Base-by-base conservation (phyloP, 345 rosid genomes). In the Sisymbrium irio region DNA sequence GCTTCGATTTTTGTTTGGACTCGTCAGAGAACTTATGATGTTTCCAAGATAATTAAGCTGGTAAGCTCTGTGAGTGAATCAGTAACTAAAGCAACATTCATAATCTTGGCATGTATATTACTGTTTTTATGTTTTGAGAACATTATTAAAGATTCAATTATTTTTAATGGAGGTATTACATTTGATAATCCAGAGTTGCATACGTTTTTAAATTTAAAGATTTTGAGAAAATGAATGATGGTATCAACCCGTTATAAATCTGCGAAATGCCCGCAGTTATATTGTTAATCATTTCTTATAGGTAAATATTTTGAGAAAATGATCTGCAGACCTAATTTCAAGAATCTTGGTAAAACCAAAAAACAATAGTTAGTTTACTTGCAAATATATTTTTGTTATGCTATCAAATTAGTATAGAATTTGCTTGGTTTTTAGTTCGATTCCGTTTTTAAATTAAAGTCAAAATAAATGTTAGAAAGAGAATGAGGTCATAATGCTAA, bases 401-500 rank as follows among this genome's bases (percentile, higher is more conserved):
- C 10, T 13, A 58, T 37, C 0, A 50, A 74, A 56, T 8, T 27
- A 71, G 37, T 62, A 62, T 5, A 50, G 11, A 0, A 55, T 42
- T 10, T 4, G 46, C n/a, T 55, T 50, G 33, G 72, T 42, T 9
- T 25, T 12, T 36, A 51, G 15, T 39, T 75, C 1, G 30, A 67
- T 60, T 60, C 30, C 30, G 47, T 19, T 13, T 75, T 40, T 67
- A 74, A 75, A 72, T 82, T 71, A 72, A 67, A 75, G 62, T 10
- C 12, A 55, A 70, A 69, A 32, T 1, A 51, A 62, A 62, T 1
- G 80, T 64, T 62, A 62, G 61, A 77, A 64, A 77, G 79, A 36
- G 75, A 62, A 19, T 62, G 80, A 77, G 76, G 76, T 77, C 67
- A 77, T 71, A 70, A 77, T 77, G 76, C 56, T 10, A 57, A 77